Base-by-base conservation (phyloP, 331 rosid genomes). In the Quercus tomentella region DNA sequence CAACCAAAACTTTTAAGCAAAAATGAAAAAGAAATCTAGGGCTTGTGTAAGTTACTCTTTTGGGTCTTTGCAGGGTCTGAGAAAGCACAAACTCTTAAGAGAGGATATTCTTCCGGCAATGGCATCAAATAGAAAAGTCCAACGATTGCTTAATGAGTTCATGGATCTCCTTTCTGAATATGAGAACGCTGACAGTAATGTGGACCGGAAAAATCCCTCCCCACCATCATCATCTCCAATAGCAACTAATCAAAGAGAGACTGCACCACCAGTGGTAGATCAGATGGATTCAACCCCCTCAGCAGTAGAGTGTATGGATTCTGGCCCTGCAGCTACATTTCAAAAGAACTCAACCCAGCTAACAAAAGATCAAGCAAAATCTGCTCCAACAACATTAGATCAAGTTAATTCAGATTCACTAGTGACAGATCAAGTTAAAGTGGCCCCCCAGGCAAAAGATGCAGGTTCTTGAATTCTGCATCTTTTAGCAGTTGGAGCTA, bases 81-180 rank as follows among this genome's bases (percentile, higher is more conserved):
- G 81, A 85, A 96, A 96, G 73, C 99, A 96, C 79, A 91, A 91
- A 80, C 99, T 93, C 51, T 90, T 96, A 31, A 90, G 84, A 73
- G 98, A 96, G 83, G 99, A 93, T 45, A 93, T 96, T 82, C 98
- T 96, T 88, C 98, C 99, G 16, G 90, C 99, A 23, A 90, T 96
- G 93, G 99, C 99, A 58, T 91, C 99, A 7, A 96, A 96, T 86
- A 88, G 99, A 80, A 93, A 96, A 86, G 97, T 96, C 60, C 99
- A 96, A 91, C 86, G 99, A 55, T 70, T 96, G 84, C 98, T 96
- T 54, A 96, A 93, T 28, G 99, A 96, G 80, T 96, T 93, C 87
- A 89, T 93, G 97, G 97, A 96, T 83, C 89, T 93, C 33, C 86
- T 96, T 60, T 93, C 93, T 3, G 98, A 96, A 76, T 93, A 90